Percentiles rank a stretch among this genome's conserved stretches.
phyloP scores from a whole-genome alignment of 2,329 filamentous ascomycete genomes.

The Ophiostoma australiae region DNA sequence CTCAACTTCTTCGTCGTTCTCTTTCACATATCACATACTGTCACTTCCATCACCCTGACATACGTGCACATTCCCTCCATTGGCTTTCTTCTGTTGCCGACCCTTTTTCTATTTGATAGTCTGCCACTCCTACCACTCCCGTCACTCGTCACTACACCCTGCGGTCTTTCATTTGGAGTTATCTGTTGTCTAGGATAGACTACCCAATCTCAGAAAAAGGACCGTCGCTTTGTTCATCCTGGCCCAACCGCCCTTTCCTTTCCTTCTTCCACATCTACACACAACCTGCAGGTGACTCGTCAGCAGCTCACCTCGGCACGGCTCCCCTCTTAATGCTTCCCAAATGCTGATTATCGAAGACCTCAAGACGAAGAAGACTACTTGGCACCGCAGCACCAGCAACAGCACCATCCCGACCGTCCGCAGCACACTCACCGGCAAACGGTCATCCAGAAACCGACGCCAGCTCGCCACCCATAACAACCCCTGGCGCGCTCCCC shows the following conservation, averaged over 20 bases:
- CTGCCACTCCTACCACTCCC: background rate
- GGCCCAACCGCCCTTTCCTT: background rate
- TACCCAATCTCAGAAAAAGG: background rate
- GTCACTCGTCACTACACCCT: too few species aligned
- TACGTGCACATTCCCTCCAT: background rate
- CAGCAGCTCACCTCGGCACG: conserved; percentile 3
- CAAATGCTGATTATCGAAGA: conserved; percentile 52
- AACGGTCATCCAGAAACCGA: background rate
- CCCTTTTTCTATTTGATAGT: background rate
- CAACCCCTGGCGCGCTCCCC: conserved; percentile 38
- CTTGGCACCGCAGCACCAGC: conserved; percentile 35
- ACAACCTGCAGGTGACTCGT: conserved; percentile 1
- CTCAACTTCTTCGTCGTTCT: background rate
- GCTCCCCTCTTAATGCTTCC: background rate
- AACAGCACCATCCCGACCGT: conserved; percentile 16
- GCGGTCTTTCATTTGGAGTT: background rate
- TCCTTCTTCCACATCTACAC: background rate
- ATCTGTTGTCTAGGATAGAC: background rate
- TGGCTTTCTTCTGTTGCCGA: background rate
- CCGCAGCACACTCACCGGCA: conserved; percentile 14
- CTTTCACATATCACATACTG: background rate
- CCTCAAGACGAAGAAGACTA: conserved; percentile 40
- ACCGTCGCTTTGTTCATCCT: background rate
- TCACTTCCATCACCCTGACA: background rate
- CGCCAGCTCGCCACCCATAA: background rate